Conservation (phyloP, 2,329 filamentous ascomycete genomes). For the Beauveria bassiana region DNA sequence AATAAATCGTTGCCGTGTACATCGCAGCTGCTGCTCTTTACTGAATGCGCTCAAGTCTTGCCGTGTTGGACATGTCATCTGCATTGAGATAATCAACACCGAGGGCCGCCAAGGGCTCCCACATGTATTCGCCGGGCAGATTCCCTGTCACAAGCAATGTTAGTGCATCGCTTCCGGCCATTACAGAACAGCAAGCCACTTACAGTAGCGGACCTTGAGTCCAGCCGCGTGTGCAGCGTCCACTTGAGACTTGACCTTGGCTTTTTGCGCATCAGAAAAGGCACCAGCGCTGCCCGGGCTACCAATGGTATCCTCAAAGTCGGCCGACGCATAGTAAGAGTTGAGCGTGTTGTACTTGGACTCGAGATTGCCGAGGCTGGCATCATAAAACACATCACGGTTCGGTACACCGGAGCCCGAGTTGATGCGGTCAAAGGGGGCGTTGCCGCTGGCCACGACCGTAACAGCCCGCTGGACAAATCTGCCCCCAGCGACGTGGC, state of each 20-base stretch:
- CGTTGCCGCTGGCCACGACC: conserved; percentile 58
- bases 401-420: conserved; percentile 12
- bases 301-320: conserved; percentile 13
- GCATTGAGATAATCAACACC: conserved; percentile 14
- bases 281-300: conserved; percentile 7
- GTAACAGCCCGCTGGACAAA: conserved; percentile 53
- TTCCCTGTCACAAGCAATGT: conserved; percentile 8
- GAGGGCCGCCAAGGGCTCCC: conserved; percentile 12
- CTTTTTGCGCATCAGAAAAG: conserved; percentile 11
- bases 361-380: conserved; percentile 11
- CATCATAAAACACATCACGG: conserved; percentile 11
- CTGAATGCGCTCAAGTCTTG: conserved; percentile 9
- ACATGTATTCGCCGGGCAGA: conserved; percentile 15
- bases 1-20: neutral
- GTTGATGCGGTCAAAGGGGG: conserved; percentile 12
- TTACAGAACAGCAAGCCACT: neutral
- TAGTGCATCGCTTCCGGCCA: neutral
- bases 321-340: conserved; percentile 14
- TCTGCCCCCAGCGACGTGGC: conserved; percentile 40
- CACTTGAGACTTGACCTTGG: conserved; percentile 11
- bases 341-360: conserved; percentile 13
- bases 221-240: conserved; percentile 11
- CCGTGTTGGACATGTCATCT: conserved; percentile 14
- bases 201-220: conserved; percentile 15
- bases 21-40: neutral